Conservation (phyloP, 495 filamentous ascomycete genomes). For the Talaromyces thailandensis region DNA sequence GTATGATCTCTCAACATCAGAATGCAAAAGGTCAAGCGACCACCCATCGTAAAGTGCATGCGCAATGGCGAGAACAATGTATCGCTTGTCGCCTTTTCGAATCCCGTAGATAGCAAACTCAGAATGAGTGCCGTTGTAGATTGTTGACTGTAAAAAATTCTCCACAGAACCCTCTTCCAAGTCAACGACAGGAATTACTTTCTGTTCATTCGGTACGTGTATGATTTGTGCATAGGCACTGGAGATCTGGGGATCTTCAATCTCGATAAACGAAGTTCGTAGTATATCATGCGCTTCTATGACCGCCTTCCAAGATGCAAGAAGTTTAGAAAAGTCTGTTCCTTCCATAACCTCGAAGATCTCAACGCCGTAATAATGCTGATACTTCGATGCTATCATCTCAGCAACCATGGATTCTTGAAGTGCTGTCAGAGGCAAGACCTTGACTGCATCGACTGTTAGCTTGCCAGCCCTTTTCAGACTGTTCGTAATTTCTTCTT, state of each 20-base stretch:
- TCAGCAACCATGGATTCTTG: constrained; percentile 81
- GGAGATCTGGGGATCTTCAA: constrained; percentile 47
- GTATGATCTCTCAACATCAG: constrained; percentile 54
- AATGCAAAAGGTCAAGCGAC: constrained; percentile 56
- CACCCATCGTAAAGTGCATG: constrained; percentile 74
- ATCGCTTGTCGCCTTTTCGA: constrained; percentile 13
- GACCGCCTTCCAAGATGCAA: constrained; percentile 50
- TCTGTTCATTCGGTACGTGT: constrained; percentile 17
- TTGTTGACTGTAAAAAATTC: constrained; percentile 2
- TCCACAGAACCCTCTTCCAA: constrained; percentile 1
- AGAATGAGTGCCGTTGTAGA: neutral
- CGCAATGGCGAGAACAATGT: constrained; percentile 58
- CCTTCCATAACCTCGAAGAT: constrained; percentile 46
- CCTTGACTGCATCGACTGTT: constrained; percentile 28
- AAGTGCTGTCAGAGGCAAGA: constrained; percentile 66
- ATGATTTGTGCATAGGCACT: constrained; percentile 59
- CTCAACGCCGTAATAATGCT: constrained; percentile 75
- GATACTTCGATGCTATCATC: constrained; percentile 59
- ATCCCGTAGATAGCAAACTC: neutral
- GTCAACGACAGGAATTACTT: constrained; percentile 16
- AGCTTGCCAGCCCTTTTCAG: constrained; percentile 20
- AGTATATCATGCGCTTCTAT: constrained; percentile 54
- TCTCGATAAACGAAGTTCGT: constrained; percentile 56
- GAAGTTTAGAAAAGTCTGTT: constrained; percentile 44
- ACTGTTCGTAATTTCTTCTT: constrained; percentile 11